These are phyloP conservation scores for Ilex aquifolium DNA, from an alignment of 257 asterid species.

Conservation along the genomic window DNA sequence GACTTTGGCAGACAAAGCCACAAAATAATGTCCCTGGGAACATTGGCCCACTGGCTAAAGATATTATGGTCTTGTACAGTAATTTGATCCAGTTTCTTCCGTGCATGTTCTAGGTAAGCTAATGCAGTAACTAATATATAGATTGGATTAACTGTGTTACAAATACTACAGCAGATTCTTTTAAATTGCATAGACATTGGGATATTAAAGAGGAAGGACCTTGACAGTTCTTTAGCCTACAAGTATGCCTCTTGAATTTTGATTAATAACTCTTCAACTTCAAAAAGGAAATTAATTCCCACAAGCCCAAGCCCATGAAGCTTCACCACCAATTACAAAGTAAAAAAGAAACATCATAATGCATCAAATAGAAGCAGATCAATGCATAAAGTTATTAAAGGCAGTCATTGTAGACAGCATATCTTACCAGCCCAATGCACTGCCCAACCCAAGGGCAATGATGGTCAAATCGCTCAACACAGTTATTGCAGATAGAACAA, in stretches of 20 bases:
- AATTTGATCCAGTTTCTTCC: too few species aligned
- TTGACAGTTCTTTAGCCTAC: too few species aligned
- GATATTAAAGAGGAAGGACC: too few species aligned
- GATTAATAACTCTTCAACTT: not conserved
- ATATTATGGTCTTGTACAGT: too few species aligned
- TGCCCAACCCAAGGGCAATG: slow-evolving; percentile 99
- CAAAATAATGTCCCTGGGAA: too few species aligned
- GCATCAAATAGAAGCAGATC: not conserved
- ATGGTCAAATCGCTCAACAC: slow-evolving; percentile 92
- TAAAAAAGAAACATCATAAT: not conserved
- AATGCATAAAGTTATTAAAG: not conserved
- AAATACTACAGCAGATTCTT: too few species aligned
- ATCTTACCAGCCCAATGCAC: slow-evolving; percentile 89
- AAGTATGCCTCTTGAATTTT: not conserved
- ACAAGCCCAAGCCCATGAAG: not conserved
- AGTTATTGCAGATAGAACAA: slow-evolving; percentile 96
- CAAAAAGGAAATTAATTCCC: not conserved
- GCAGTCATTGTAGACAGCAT: not conserved
- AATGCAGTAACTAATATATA: too few species aligned
- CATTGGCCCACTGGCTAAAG: too few species aligned
- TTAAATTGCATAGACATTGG: too few species aligned
- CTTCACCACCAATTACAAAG: not conserved
- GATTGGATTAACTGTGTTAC: too few species aligned
- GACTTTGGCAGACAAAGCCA: too few species aligned
- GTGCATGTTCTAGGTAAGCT: too few species aligned